phyloP scores from a whole-genome alignment of 176 grass and related monocot species.

The Areca catechu region DNA sequence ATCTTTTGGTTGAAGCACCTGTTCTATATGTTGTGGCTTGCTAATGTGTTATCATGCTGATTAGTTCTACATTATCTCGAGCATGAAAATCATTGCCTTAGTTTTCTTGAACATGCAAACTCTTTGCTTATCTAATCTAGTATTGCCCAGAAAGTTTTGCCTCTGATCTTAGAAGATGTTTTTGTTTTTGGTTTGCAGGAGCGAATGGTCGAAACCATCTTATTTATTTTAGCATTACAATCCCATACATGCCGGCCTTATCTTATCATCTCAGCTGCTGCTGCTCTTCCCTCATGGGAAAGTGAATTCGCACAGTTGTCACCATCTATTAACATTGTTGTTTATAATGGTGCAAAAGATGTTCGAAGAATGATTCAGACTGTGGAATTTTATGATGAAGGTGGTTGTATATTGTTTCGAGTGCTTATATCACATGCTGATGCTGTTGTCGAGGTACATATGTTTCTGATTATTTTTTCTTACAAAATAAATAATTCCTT shows the following conservation, averaged over 20 bases:
- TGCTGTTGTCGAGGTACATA: constrained; percentile 59
- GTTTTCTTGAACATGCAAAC: no score
- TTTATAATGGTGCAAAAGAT: constrained; percentile 56
- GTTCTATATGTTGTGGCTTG: no score
- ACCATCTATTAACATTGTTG: constrained; percentile 62
- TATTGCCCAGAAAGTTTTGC: background rate
- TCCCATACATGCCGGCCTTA: constrained; percentile 47
- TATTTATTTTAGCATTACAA: constrained; percentile 53
- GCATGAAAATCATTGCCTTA: no score
- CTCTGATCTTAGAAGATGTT: background rate
- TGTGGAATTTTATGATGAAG: constrained; percentile 63
- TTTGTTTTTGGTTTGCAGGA: constrained; percentile 38
- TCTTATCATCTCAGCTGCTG: constrained; percentile 49
- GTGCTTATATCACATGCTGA: constrained; percentile 74
- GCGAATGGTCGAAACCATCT: constrained; percentile 66
- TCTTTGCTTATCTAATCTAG: no score
- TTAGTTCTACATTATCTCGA: no score
- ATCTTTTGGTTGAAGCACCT: no score
- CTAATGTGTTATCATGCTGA: no score
- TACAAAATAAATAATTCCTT: background rate
- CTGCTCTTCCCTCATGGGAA: constrained; percentile 67
- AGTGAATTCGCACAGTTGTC: constrained; percentile 59
- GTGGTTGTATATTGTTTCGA: constrained; percentile 62
- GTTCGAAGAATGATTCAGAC: constrained; percentile 54
- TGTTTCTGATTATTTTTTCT: constrained; percentile 14